These are phyloP conservation scores for Rosa persica DNA, from an alignment of 306 rosid species.

Conservation along the genomic window DNA sequence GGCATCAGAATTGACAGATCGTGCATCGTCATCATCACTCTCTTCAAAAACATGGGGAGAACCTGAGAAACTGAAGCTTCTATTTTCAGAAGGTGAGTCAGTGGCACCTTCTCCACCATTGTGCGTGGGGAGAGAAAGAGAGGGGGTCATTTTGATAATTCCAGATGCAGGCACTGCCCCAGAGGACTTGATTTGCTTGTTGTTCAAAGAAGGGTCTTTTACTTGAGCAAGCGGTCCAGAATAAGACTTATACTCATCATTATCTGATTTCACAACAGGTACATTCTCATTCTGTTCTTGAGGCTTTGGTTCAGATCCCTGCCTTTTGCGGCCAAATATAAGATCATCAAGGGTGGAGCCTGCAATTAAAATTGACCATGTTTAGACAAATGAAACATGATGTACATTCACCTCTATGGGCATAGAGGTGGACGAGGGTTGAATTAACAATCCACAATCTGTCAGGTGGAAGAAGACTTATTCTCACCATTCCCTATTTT, in stretches of 20 bases:
- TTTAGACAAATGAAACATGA: slow-evolving; percentile 22
- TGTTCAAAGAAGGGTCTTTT: slow-evolving; percentile 27
- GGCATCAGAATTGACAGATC: slow-evolving; percentile 50
- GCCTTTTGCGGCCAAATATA: slow-evolving; percentile 42
- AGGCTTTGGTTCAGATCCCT: slow-evolving; percentile 49
- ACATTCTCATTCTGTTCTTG: slow-evolving; percentile 40
- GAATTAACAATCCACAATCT: slow-evolving; percentile 32
- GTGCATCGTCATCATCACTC: slow-evolving; percentile 53
- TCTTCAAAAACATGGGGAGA: slow-evolving; percentile 37
- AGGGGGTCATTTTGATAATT: slow-evolving; percentile 37
- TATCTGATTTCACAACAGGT: slow-evolving; percentile 24
- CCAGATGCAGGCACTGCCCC: slow-evolving; percentile 31
- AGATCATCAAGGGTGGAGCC: slow-evolving; percentile 51
- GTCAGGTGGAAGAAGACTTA: slow-evolving; percentile 27
- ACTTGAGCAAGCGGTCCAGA: slow-evolving; percentile 14
- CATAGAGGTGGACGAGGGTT: not conserved
- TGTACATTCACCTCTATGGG: not conserved
- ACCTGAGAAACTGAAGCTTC: slow-evolving; percentile 52
- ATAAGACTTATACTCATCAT: slow-evolving; percentile 14
- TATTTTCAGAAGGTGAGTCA: slow-evolving; percentile 36
- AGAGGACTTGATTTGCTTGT: slow-evolving; percentile 15
- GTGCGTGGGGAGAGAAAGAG: slow-evolving; percentile 17
- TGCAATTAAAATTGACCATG: slow-evolving; percentile 35
- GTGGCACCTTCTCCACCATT: slow-evolving; percentile 22
- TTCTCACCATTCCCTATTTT: slow-evolving; percentile 33